Percentiles rank a stretch among this genome's conserved stretches.
Evolutionary conservation across 257 asterid genomes (phyloP).

Genomic region (Catharanthus roseus): DNA sequence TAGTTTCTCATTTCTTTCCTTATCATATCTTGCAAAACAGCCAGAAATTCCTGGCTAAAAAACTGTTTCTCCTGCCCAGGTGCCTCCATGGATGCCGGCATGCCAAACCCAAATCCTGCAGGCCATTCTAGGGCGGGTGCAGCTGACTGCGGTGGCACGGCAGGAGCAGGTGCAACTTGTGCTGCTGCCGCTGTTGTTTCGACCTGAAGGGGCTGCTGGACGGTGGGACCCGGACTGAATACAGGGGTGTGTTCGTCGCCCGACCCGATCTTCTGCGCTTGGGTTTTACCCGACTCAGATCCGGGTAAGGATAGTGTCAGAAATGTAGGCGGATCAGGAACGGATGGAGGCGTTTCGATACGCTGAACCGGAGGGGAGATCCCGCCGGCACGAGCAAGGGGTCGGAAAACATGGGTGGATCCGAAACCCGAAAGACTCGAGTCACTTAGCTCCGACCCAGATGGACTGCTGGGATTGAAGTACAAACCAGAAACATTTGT

Average conservation of each 20-base stretch:
- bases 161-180: slow-evolving; percentile 7
- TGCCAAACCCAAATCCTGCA: slow-evolving; percentile 13
- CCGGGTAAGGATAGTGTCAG: slow-evolving; percentile 61
- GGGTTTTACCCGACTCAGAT: slow-evolving; percentile 23
- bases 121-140: slow-evolving; percentile 20
- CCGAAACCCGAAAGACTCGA: slow-evolving; percentile 42
- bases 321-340: slow-evolving; percentile 52
- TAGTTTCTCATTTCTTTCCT: slow-evolving; percentile 62
- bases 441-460: slow-evolving; percentile 61
- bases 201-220: background rate
- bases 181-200: slow-evolving; percentile 1
- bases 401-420: slow-evolving; percentile 40
- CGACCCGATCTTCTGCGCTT: background rate
- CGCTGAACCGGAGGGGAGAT: slow-evolving; percentile 33
- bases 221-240: slow-evolving; percentile 9
- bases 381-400: slow-evolving; percentile 50
- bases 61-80: slow-evolving; percentile 45
- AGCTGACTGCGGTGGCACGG: background rate
- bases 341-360: slow-evolving; percentile 18
- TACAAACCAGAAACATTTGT: slow-evolving; percentile 33
- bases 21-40: slow-evolving; percentile 66
- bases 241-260: background rate
- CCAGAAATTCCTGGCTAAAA: slow-evolving; percentile 55
- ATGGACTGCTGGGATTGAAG: slow-evolving; percentile 56
- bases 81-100: background rate